Percentiles rank a stretch among this genome's conserved stretches.
Conservation (phyloP, 148 eudicot genomes). For the Amaranthus cruentus region DNA sequence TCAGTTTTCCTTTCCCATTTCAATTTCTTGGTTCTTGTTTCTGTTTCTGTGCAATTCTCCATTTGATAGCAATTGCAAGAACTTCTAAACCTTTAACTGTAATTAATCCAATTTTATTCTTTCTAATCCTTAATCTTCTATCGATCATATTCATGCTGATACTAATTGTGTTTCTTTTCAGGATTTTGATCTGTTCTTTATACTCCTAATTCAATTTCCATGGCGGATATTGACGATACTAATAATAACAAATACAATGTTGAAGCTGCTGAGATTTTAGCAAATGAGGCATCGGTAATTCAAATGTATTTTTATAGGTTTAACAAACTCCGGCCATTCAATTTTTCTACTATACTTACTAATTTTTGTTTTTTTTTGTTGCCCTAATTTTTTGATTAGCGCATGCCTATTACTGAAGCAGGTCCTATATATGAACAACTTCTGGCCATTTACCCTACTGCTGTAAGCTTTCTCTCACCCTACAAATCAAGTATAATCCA, state of each 20-base stretch:
- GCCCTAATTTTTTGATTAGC: slow-evolving; percentile 33
- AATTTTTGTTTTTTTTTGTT: not conserved
- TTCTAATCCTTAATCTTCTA: too few species aligned
- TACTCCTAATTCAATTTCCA: not conserved
- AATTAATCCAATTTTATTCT: too few species aligned
- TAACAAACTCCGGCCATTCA: too few species aligned
- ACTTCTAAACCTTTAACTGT: too few species aligned
- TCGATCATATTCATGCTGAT: too few species aligned
- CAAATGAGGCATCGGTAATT: slow-evolving; percentile 74
- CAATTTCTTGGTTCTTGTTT: too few species aligned
- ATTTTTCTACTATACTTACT: too few species aligned
- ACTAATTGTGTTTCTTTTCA: not conserved
- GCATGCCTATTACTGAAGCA: slow-evolving; percentile 67
- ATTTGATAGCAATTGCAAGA: too few species aligned
- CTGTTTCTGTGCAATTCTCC: too few species aligned
- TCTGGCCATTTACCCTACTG: slow-evolving; percentile 75
- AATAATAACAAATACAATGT: slow-evolving; percentile 46
- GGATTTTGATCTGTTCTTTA: slow-evolving; percentile 1
- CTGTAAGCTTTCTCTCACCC: slow-evolving; percentile 46
- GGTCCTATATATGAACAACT: slow-evolving; percentile 84
- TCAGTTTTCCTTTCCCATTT: too few species aligned
- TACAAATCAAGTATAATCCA: too few species aligned
- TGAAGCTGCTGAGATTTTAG: slow-evolving; percentile 83
- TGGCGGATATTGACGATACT: slow-evolving; percentile 11
- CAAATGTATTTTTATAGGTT: not conserved